These are phyloP conservation scores for Thraustochytrium sp. DNA, from an alignment of 352 stramenopile genomes.

Conservation along the genomic window DNA sequence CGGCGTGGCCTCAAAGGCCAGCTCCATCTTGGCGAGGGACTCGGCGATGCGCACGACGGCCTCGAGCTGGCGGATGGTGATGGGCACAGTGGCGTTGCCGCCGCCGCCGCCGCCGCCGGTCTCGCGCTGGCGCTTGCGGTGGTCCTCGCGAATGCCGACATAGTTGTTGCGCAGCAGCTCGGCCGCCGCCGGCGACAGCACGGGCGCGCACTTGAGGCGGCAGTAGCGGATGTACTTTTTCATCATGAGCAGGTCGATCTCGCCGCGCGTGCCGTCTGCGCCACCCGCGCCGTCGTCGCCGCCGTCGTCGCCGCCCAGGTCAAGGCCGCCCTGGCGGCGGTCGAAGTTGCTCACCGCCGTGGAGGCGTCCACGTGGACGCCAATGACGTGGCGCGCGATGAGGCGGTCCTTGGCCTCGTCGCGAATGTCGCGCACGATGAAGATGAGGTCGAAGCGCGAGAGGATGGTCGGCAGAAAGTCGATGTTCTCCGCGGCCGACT, in stretches of 20 bases:
- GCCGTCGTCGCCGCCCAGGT: slow-evolving; percentile 16
- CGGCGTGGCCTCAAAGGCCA: slow-evolving; percentile 65
- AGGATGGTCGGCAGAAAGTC: slow-evolving; percentile 98
- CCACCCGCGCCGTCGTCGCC: slow-evolving; percentile 8
- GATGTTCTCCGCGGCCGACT: slow-evolving; percentile 96
- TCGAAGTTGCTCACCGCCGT: slow-evolving; percentile 50
- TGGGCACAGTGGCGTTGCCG: slow-evolving; percentile 79
- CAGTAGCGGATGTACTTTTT: slow-evolving; percentile 98
- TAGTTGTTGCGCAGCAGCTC: slow-evolving; percentile 92
- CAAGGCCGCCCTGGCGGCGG: slow-evolving; percentile 45
- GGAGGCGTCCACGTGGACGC: slow-evolving; percentile 87
- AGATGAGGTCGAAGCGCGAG: slow-evolving; percentile 98
- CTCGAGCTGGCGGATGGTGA: slow-evolving; percentile 97
- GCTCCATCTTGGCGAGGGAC: slow-evolving; percentile 94
- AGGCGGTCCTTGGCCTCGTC: slow-evolving; percentile 89
- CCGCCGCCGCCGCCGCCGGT: not conserved
- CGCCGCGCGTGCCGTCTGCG: slow-evolving; percentile 51
- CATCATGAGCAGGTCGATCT: slow-evolving; percentile 71
- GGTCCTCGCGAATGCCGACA: slow-evolving; percentile 81
- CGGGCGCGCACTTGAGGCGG: slow-evolving; percentile 77
- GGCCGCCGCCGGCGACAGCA: slow-evolving; percentile 77
- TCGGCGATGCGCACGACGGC: slow-evolving; percentile 94
- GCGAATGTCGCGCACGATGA: slow-evolving; percentile 95
- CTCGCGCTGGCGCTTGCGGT: slow-evolving; percentile 82
- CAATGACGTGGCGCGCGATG: slow-evolving; percentile 96